phyloP scores from a whole-genome alignment of 495 filamentous ascomycete species.

The Penicillium arizonense region DNA sequence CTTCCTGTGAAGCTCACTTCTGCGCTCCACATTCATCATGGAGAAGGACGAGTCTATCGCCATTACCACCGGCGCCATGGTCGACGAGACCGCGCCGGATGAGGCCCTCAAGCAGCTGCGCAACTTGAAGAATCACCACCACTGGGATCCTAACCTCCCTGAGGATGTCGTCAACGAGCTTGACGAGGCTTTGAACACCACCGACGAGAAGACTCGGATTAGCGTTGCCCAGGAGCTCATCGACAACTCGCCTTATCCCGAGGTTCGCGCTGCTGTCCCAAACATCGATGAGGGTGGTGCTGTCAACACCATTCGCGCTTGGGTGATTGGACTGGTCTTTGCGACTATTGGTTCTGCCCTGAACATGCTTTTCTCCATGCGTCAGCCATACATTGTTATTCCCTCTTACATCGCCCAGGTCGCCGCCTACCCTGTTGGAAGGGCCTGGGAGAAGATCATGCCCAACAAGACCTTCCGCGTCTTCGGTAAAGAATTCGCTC shows the following conservation, averaged over 20 bases:
- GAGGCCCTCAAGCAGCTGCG: conserved; percentile 35
- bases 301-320: conserved; percentile 68
- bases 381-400: conserved; percentile 63
- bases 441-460: conserved; percentile 51
- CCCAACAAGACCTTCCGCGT: conserved; percentile 51
- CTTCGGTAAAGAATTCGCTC: conserved; percentile 53
- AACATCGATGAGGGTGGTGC: conserved; percentile 65
- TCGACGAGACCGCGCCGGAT: conserved; percentile 46
- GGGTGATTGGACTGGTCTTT: conserved; percentile 67
- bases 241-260: conserved; percentile 69
- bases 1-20: conserved; percentile 18
- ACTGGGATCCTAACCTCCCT: conserved; percentile 69
- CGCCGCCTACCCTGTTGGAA: conserved; percentile 66
- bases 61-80: conserved; percentile 19
- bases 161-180: conserved; percentile 60
- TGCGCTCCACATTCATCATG: conserved; percentile 18
- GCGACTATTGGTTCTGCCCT: conserved; percentile 64
- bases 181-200: conserved; percentile 54
- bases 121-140: conserved; percentile 56
- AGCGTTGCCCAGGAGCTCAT: conserved; percentile 57
- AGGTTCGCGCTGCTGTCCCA: conserved; percentile 46
- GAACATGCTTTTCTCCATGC: conserved; percentile 71
- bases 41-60: conserved; percentile 30
- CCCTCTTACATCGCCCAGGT: conserved; percentile 69
- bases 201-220: conserved; percentile 51